Conservation (phyloP, 2,329 filamentous ascomycete genomes). For the Aspergillus tanneri region DNA sequence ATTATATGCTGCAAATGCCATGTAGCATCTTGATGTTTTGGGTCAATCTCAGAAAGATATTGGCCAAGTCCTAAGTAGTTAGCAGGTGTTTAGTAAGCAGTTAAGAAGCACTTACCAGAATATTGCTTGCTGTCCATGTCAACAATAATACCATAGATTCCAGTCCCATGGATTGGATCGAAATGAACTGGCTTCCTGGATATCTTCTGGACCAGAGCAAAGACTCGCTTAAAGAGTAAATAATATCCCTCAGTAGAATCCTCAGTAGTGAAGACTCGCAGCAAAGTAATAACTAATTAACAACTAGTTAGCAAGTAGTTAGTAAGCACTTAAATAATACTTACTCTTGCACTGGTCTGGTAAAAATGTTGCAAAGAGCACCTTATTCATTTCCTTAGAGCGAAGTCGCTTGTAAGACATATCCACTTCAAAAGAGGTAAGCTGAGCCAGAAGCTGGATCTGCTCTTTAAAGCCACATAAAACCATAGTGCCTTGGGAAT, state of each 20-base stretch:
- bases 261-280: slow-evolving; percentile 6
- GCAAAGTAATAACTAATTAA: slow-evolving; percentile 9
- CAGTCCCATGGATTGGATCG: slow-evolving; percentile 3
- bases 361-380: slow-evolving; percentile 11
- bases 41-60: slow-evolving; percentile 13
- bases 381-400: slow-evolving; percentile 11
- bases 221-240: slow-evolving; percentile 9
- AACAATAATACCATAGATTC: slow-evolving; percentile 7
- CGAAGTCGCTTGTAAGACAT: slow-evolving; percentile 9
- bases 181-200: slow-evolving; percentile 5
- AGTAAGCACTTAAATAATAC: background rate
- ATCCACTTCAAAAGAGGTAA: slow-evolving; percentile 11
- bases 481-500: slow-evolving; percentile 8
- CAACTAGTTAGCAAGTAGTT: slow-evolving; percentile 3
- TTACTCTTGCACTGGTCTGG: slow-evolving; percentile 8
- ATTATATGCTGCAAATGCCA: slow-evolving; percentile 15
- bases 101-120: slow-evolving; percentile 4
- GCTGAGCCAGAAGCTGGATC: slow-evolving; percentile 1
- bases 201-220: slow-evolving; percentile 1
- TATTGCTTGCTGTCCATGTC: slow-evolving; percentile 10
- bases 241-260: slow-evolving; percentile 8
- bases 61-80: slow-evolving; percentile 6
- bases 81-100: background rate
- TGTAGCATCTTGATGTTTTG: slow-evolving; percentile 1
- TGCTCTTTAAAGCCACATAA: slow-evolving; percentile 8